phyloP scores from a whole-genome alignment of 78 protist species.

The Monosiga brevicollis region DNA sequence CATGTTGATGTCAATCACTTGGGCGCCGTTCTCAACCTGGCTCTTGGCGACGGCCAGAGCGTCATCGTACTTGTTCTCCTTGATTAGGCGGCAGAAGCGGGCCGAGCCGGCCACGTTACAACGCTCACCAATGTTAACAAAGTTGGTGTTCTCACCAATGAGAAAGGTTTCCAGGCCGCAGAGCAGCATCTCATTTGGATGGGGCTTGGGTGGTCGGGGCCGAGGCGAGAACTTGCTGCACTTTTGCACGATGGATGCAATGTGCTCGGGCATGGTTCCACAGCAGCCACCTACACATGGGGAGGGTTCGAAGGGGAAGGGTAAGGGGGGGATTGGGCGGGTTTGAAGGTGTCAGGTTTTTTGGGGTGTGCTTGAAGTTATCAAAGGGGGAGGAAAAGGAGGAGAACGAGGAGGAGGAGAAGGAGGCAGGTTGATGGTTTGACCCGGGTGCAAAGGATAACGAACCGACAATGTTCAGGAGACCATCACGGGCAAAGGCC shows the following conservation, averaged over 20 bases:
- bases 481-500: slow-evolving; percentile 66
- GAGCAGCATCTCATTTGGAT: not conserved
- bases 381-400: not conserved
- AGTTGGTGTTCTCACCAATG: slow-evolving; percentile 39
- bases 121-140: slow-evolving; percentile 97
- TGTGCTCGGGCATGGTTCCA: slow-evolving; percentile 93
- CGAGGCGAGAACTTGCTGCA: slow-evolving; percentile 2
- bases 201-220: not conserved
- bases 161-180: slow-evolving; percentile 80
- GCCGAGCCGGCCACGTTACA: slow-evolving; percentile 98
- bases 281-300: slow-evolving; percentile 87
- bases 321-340: too few relatives aligned
- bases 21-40: slow-evolving; percentile 92
- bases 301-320: not conserved
- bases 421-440: not conserved
- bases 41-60: slow-evolving; percentile 66
- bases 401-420: not conserved
- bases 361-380: not conserved
- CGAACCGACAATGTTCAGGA: slow-evolving; percentile 75
- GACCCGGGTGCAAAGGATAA: not conserved
- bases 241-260: slow-evolving; percentile 64
- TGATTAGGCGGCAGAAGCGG: slow-evolving; percentile 73
- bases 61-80: slow-evolving; percentile 65
- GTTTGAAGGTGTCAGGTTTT: not conserved
- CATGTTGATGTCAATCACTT: slow-evolving; percentile 92